Conservation (phyloP, 1,139 yeast species). For the Kluyveromyces sp. region DNA sequence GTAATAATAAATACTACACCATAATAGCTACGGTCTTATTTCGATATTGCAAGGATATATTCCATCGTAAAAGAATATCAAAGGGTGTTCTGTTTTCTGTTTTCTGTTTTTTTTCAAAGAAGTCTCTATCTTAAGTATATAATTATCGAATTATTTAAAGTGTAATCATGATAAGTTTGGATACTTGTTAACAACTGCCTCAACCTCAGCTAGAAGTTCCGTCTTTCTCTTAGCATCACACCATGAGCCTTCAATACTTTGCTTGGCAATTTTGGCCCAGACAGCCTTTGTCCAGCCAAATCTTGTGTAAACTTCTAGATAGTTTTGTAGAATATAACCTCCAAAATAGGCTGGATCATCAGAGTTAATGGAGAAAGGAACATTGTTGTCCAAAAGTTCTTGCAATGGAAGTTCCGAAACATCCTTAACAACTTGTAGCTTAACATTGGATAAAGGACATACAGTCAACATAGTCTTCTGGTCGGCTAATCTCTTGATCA, state of each 20-base stretch:
- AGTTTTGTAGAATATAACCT: constrained; percentile 71
- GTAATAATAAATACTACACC: no score
- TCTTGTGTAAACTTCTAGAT: constrained; percentile 52
- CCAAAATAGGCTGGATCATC: constrained; percentile 88
- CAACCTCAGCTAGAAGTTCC: constrained; percentile 38
- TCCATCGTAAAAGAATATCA: no score
- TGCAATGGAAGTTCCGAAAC: constrained; percentile 59
- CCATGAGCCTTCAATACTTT: constrained; percentile 68
- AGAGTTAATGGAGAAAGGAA: constrained; percentile 70
- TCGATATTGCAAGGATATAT: no score
- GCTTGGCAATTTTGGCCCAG: constrained; percentile 52
- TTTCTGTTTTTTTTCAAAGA: no score
- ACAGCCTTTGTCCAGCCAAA: constrained; percentile 50
- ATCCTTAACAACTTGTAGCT: constrained; percentile 62
- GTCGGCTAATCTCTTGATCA: constrained; percentile 48
- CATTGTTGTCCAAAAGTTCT: constrained; percentile 48
- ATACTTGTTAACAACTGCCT: constrained; percentile 40
- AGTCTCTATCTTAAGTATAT: no score
- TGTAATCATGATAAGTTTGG: not conserved
- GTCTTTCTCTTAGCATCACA: constrained; percentile 45
- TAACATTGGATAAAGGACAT: constrained; percentile 72
- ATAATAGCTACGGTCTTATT: no score
- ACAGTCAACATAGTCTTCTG: constrained; percentile 52
- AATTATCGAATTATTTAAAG: no score
- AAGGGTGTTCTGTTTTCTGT: no score